Evolutionary conservation across 768 basidiomycete species (phyloP), one percentile per base, ranked within the genome.

Genomic region (Clitopilus hobsonii): DNA sequence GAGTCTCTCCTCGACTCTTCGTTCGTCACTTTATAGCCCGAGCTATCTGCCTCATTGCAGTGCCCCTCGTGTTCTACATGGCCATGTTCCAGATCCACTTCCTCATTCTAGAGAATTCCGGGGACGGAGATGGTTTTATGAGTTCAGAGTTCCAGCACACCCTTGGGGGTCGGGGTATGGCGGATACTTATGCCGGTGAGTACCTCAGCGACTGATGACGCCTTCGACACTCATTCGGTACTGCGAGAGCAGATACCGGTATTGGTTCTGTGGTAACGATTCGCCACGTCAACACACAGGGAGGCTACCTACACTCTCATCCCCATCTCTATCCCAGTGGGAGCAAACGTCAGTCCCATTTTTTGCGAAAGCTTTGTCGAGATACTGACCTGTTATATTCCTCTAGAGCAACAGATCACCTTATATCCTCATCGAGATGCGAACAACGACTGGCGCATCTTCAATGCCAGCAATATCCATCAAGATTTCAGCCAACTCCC

Each of bases 51-150:
- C 78, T 98, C 54, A 98, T 99, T 62, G 77, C 76, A 27, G 67
- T 99, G 3, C 96, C 97, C 3, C 66, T 88, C 27, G 36, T 88
- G 30, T 95, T 99, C 68, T 99, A 99, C 74, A 94, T 98, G 91
- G 68, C 75, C 66, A 97, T 97, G 91, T 99, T 99, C 76, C 81
- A 88, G 70, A 85, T 99, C 52, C 97, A 99, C 68, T 98, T 98
- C 72, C 64, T 86, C 65, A 81, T 99, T 60, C 76, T 99, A 25
- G 82, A 85, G 64, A 89, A 88, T 69, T 89, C 91, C 1, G 97
- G 97, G 27, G 96, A 98, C 52, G 97, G 97, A 0, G 97, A 98
- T 67, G 94, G 95, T 0, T 99, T 99, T 71, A 99, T 99, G 97
- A 96, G 91, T 73, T 91, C 94, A 2, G 95, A 94, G 67, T 99